Base-by-base conservation (phyloP, 768 basidiomycete species). In the Neoboletus magnificus region DNA sequence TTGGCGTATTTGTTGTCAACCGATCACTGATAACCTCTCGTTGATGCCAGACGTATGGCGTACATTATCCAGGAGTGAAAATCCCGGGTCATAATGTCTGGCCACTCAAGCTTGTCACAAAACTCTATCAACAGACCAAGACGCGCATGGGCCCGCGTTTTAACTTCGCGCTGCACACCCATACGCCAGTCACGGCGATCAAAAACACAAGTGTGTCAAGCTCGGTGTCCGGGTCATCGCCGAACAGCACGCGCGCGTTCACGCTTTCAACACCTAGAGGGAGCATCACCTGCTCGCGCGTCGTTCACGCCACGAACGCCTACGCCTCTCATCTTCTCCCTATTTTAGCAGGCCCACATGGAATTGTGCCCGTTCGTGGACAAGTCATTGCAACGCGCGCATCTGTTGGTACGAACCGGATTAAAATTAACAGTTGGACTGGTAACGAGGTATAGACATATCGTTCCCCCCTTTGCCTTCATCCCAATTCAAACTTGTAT, bases 221-320 rank as follows among this genome's bases (percentile, higher is more conserved):
- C 7, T 27, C 13, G 0, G 33, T n/a, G 8, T 56, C 54, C 2
- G 33, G 27, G 10, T 54, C 58, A n/a, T 41, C 60, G 15, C 15
- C 32, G 4, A 39, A 52, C 16, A 32, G n/a, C n/a, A 20, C 48
- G 3, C 59, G 47, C 32, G 33, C 18, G 8, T 66, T 57, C 43
- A 45, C 33, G 15, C 41, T 70, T 10, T 60, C 47, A 5, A 94
- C 92, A 0, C 79, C 84, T 0, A 80, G 91, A n/a, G 92, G 93
- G 1, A 59, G 64, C 1, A 67, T 93, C 22, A 40, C 66, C 5
- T 85, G 87, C 58, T 70, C 76, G 20, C 83, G 85, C 56, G 80
- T 96, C 42, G 74, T 97, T 5, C 91, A 94, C 66, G 91, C 91
- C 0, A 94, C 91, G 11, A 97, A 97, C 62, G 94, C 76, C 0